Percentiles rank a stretch among this genome's conserved stretches.
Evolutionary conservation across 306 rosid genomes (phyloP).

Genomic region (Trifolium repens): DNA sequence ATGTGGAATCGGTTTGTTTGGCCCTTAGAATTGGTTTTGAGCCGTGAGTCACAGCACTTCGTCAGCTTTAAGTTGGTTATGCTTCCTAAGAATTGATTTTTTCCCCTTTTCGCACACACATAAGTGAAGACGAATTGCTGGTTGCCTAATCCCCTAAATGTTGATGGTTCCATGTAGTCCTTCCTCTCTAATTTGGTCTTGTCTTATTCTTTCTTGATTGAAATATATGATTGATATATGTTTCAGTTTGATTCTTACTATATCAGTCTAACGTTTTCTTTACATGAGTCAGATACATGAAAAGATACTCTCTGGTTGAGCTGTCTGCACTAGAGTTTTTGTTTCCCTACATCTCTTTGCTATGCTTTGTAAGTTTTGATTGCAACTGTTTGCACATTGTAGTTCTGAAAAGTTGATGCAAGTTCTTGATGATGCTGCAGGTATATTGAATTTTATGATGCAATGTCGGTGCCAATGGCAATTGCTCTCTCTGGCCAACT

Average conservation of each 20-base stretch:
- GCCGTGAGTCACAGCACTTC: constrained; percentile 9
- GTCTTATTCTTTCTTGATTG: constrained; percentile 31
- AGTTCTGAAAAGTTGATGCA: constrained; percentile 50
- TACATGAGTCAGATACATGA: constrained; percentile 73
- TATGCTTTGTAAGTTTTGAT: constrained; percentile 78
- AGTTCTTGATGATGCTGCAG: constrained; percentile 63
- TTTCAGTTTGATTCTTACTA: constrained; percentile 38
- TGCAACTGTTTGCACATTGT: constrained; percentile 42
- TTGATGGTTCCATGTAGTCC: constrained; percentile 22
- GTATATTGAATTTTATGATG: constrained; percentile 97
- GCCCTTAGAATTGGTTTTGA: constrained; percentile 24
- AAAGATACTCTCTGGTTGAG: constrained; percentile 88
- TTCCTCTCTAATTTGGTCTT: constrained; percentile 39
- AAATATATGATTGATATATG: constrained; percentile 38
- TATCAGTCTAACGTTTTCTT: constrained; percentile 69
- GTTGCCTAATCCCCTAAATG: constrained; percentile 16
- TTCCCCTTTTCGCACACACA: background rate
- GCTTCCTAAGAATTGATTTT: constrained; percentile 18
- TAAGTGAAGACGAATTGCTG: constrained; percentile 28
- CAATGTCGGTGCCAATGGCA: constrained; percentile 99
- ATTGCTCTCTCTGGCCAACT: constrained; percentile 95
- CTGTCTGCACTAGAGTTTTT: constrained; percentile 79
- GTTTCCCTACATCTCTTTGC: constrained; percentile 77
- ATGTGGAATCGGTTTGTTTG: constrained; percentile 7
- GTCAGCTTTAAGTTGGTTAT: constrained; percentile 30